Evolutionary conservation across 73 alveolate species (phyloP).

Genomic region (Blepharisma stoltei): DNA sequence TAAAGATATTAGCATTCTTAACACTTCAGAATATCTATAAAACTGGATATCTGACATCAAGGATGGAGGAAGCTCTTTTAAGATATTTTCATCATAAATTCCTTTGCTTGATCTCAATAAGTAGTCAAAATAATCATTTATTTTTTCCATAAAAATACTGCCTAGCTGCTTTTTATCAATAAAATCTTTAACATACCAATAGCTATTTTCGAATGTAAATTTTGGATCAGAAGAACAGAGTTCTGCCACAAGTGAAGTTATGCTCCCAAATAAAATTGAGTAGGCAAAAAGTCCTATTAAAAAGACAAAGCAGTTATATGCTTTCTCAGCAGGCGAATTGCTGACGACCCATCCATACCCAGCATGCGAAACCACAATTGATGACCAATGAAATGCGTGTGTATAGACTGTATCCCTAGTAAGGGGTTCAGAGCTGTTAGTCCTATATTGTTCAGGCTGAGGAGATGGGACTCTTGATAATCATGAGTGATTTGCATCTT

Average conservation of each 20-base stretch:
- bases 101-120: slow-evolving; percentile 50
- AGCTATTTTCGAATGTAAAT: not conserved
- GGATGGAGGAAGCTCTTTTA: slow-evolving; percentile 39
- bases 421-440: slow-evolving; percentile 29
- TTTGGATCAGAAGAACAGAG: slow-evolving; percentile 32
- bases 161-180: slow-evolving; percentile 9
- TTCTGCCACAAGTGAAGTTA: slow-evolving; percentile 52
- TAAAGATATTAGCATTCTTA: not conserved
- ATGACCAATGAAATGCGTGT: slow-evolving; percentile 47
- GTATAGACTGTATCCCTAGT: slow-evolving; percentile 31
- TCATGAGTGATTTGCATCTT: slow-evolving; percentile 43
- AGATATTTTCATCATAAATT: slow-evolving; percentile 31
- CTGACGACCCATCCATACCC: slow-evolving; percentile 54
- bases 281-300: slow-evolving; percentile 46
- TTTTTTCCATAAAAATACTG: not conserved
- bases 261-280: slow-evolving; percentile 59
- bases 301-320: slow-evolving; percentile 35
- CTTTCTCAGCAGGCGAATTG: slow-evolving; percentile 39
- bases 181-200: not conserved
- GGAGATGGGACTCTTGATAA: slow-evolving; percentile 54
- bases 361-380: slow-evolving; percentile 55
- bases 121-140: slow-evolving; percentile 43
- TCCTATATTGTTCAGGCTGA: not conserved
- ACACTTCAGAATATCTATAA: slow-evolving; percentile 36
- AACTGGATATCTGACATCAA: slow-evolving; percentile 43